Conservation (phyloP, 345 rosid genomes). For the Zanthoxylum bungeanum region DNA sequence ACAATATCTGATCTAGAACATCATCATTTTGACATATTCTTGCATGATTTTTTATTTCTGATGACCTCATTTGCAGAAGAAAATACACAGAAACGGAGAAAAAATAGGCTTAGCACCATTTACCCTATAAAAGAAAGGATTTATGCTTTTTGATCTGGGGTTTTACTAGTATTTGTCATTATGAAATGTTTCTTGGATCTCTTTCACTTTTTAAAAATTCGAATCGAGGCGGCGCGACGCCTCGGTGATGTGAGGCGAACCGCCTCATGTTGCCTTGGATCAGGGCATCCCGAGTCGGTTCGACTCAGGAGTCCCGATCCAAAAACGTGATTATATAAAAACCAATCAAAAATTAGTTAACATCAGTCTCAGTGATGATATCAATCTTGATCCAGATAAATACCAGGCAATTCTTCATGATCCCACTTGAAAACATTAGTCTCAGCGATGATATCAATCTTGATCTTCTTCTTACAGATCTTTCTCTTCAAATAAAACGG, state of each 20-base stretch:
- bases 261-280: no score
- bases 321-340: no score
- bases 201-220: background rate
- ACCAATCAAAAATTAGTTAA: no score
- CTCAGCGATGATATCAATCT: slow-evolving; percentile 60
- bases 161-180: background rate
- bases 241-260: no score
- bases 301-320: no score
- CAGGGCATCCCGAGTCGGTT: no score
- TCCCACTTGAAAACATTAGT: slow-evolving; percentile 87
- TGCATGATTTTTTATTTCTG: background rate
- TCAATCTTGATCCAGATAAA: no score
- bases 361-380: no score
- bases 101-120: background rate
- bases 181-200: background rate
- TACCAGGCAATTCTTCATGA: slow-evolving; percentile 94
- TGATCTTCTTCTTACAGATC: slow-evolving; percentile 55
- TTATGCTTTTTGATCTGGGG: background rate
- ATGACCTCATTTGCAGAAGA: background rate
- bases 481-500: slow-evolving; percentile 76
- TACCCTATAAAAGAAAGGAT: background rate
- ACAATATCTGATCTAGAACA: background rate
- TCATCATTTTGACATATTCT: background rate
- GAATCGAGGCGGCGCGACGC: no score
- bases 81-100: background rate